A percentile compares a stretch with the other conserved stretches of the same genome.
Evolutionary conservation across 495 filamentous ascomycete genomes (phyloP).

Genomic region (Hypoxylon fuscum): DNA sequence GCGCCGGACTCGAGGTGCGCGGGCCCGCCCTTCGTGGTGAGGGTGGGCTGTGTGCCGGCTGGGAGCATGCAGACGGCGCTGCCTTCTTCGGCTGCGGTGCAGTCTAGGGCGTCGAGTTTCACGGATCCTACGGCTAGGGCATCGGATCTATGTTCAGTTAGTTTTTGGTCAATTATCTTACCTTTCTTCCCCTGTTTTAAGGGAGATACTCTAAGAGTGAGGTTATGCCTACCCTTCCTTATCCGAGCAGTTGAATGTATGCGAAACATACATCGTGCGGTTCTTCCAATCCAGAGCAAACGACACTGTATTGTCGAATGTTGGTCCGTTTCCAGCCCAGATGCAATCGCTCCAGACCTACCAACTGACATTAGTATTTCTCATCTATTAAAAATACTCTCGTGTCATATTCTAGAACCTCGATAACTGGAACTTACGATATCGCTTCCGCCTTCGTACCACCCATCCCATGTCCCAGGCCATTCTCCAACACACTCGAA

Average conservation of each 20-base stretch:
- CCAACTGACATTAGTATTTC: not conserved
- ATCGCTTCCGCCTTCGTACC: constrained; percentile 42
- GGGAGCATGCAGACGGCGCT: constrained; percentile 37
- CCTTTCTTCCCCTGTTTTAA: not conserved
- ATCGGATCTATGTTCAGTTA: constrained; percentile 34
- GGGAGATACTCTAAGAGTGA: not conserved
- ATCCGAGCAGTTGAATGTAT: constrained; percentile 51
- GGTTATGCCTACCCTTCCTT: constrained; percentile 42
- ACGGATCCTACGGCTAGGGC: constrained; percentile 48
- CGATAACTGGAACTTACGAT: constrained; percentile 27
- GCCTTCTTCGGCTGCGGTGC: constrained; percentile 34
- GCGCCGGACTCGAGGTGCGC: constrained; percentile 24
- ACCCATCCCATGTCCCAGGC: constrained; percentile 50
- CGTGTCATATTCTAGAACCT: not conserved
- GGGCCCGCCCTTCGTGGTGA: constrained; percentile 4
- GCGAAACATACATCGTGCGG: constrained; percentile 47
- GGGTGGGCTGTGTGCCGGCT: not conserved
- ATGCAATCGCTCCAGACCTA: constrained; percentile 52
- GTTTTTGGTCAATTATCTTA: not conserved
- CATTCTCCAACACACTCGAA: constrained; percentile 54
- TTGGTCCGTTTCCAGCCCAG: constrained; percentile 49
- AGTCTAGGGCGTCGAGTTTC: constrained; percentile 44
- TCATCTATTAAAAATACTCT: not conserved
- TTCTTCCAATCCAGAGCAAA: constrained; percentile 52
- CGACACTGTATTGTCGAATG: constrained; percentile 46